Percentiles rank a stretch among this genome's conserved stretches.
Evolutionary conservation across 768 basidiomycete species (phyloP).

Genomic region (Mycena amicta): DNA sequence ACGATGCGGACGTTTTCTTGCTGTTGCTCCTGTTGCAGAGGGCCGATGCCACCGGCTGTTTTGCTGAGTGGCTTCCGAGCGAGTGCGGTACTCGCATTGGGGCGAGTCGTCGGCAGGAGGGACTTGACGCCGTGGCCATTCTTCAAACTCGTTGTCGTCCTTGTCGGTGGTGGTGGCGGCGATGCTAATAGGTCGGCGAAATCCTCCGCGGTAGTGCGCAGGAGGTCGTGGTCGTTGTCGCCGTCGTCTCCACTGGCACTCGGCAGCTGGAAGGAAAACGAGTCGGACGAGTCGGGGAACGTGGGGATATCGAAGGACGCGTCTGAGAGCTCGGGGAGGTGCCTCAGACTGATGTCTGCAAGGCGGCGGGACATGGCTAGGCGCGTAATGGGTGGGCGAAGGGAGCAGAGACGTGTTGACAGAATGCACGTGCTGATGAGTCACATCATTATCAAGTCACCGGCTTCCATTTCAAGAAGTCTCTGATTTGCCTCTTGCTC

Average conservation of each 20-base stretch:
- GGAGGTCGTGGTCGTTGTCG: constrained; percentile 52
- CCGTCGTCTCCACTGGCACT: constrained; percentile 24
- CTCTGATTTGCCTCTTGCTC: too few species aligned
- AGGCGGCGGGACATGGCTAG: not conserved
- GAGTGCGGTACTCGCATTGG: constrained; percentile 3
- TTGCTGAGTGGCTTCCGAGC: not conserved
- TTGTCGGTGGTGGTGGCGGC: constrained; percentile 24
- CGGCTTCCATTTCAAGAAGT: not conserved
- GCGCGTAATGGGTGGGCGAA: not conserved
- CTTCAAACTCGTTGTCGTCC: not conserved
- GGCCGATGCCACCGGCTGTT: not conserved
- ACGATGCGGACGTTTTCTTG: not conserved
- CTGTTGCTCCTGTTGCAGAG: not conserved
- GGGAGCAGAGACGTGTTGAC: not conserved
- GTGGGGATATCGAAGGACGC: constrained; percentile 58
- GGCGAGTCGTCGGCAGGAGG: constrained; percentile 8
- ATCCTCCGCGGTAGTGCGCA: constrained; percentile 49
- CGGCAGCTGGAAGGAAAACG: constrained; percentile 60
- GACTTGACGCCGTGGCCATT: constrained; percentile 4
- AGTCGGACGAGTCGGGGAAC: constrained; percentile 39
- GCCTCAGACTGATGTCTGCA: constrained; percentile 48
- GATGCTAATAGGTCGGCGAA: constrained; percentile 48
- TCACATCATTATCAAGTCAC: not conserved
- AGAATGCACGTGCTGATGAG: not conserved
- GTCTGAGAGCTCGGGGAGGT: constrained; percentile 57